phyloP scores from a whole-genome alignment of 2,329 filamentous ascomycete genomes.

The Huntiella bhutanensis region DNA sequence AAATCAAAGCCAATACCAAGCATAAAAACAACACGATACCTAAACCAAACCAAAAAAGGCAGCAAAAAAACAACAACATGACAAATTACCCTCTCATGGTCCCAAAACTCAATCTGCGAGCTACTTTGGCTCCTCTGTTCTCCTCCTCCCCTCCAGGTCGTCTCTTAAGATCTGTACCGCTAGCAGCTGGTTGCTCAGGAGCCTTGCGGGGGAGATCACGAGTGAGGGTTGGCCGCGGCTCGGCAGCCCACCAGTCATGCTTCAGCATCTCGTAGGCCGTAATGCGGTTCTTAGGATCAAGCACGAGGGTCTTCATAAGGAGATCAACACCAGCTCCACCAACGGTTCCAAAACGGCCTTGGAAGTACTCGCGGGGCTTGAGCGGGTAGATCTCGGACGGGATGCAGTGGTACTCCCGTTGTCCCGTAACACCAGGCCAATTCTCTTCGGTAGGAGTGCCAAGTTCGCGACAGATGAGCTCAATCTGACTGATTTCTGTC shows the following conservation, averaged over 20 bases:
- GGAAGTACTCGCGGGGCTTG: constrained; percentile 52
- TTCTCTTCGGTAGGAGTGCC: constrained; percentile 86
- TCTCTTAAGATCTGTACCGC: constrained; percentile 56
- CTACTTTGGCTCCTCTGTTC: constrained; percentile 53
- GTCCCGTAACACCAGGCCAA: constrained; percentile 75
- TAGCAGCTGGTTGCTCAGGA: constrained; percentile 46
- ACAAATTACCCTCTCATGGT: constrained; percentile 1
- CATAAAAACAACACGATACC: background rate
- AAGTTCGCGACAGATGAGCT: constrained; percentile 64
- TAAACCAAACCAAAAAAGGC: background rate
- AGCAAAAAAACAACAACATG: background rate
- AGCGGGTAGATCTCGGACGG: constrained; percentile 40
- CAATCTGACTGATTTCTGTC: constrained; percentile 71
- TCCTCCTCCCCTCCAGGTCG: constrained; percentile 45
- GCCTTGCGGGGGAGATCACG: constrained; percentile 64
- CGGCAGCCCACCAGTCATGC: constrained; percentile 70
- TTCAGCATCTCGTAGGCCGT: constrained; percentile 59
- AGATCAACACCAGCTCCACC: constrained; percentile 73
- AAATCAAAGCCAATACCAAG: background rate
- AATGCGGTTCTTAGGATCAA: constrained; percentile 74
- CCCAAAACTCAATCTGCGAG: constrained; percentile 66
- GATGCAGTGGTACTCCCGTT: constrained; percentile 58
- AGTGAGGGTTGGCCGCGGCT: constrained; percentile 67
- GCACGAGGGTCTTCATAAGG: constrained; percentile 62
- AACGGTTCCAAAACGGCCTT: constrained; percentile 57